phyloP scores from a whole-genome alignment of 768 basidiomycete species.

The Kwoniella sp. region DNA sequence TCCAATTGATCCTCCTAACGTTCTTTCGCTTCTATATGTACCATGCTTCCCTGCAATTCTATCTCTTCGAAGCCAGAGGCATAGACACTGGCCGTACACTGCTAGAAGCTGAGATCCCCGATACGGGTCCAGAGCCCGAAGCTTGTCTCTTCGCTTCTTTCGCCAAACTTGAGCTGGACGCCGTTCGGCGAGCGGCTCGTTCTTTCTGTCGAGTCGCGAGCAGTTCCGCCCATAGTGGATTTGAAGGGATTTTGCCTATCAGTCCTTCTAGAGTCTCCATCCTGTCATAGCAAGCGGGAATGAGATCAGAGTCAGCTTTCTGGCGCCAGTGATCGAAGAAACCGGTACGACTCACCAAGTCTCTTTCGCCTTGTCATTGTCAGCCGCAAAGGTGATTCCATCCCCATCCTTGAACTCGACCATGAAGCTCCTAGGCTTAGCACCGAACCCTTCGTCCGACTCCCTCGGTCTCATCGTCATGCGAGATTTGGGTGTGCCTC shows the following conservation, averaged over 20 bases:
- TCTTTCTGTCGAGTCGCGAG: constrained; percentile 38
- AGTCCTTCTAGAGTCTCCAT: constrained; percentile 79
- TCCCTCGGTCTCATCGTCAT: constrained; percentile 27
- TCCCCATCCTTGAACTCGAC: constrained; percentile 71
- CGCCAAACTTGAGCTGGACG: constrained; percentile 10
- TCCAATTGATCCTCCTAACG: no score
- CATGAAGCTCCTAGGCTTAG: constrained; percentile 67
- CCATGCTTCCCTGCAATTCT: not conserved
- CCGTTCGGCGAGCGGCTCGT: constrained; percentile 10
- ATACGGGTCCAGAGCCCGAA: constrained; percentile 8
- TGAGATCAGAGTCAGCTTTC: constrained; percentile 22
- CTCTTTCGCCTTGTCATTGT: constrained; percentile 81
- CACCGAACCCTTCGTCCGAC: constrained; percentile 39
- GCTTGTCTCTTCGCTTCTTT: constrained; percentile 27
- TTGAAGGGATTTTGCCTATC: constrained; percentile 85
- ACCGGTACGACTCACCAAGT: constrained; percentile 65
- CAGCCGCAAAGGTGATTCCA: constrained; percentile 86
- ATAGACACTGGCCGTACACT: not conserved
- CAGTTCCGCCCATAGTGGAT: constrained; percentile 90
- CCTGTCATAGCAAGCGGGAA: constrained; percentile 62
- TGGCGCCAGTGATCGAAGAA: no score
- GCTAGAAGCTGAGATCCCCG: not conserved
- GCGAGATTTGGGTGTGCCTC: constrained; percentile 27
- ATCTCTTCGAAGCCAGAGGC: not conserved
- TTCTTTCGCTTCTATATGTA: no score